A percentile compares a stretch with the other conserved stretches of the same genome.
These are phyloP conservation scores for Pichia cactophila DNA, from an alignment of 1,139 yeast genomes.

Conservation along the genomic window DNA sequence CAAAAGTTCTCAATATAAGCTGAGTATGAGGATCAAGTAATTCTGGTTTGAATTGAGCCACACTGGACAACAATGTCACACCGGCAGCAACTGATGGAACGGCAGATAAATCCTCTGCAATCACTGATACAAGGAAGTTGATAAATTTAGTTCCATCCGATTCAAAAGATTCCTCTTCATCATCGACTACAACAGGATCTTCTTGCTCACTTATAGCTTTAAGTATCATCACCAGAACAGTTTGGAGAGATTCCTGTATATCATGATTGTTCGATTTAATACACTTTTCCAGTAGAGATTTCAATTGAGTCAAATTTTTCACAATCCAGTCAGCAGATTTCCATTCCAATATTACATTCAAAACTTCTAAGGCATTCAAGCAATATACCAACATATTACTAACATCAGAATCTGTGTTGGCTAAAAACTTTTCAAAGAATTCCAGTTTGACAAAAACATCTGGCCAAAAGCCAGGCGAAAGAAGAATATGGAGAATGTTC, in stretches of 20 bases:
- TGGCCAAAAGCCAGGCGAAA: slow-evolving; percentile 73
- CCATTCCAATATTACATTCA: slow-evolving; percentile 78
- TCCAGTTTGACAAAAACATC: slow-evolving; percentile 78
- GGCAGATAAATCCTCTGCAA: slow-evolving; percentile 76
- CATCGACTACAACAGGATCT: background rate
- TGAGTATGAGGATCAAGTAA: slow-evolving; percentile 70
- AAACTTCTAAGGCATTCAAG: slow-evolving; percentile 83
- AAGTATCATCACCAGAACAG: slow-evolving; percentile 61
- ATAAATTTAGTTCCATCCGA: slow-evolving; percentile 50
- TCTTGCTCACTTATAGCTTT: slow-evolving; percentile 52
- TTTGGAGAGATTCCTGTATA: slow-evolving; percentile 72
- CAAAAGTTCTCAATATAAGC: slow-evolving; percentile 74
- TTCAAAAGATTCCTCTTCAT: slow-evolving; percentile 38
- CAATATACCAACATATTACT: slow-evolving; percentile 62
- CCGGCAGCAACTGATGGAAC: slow-evolving; percentile 88
- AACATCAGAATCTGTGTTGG: slow-evolving; percentile 68
- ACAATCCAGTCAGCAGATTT: slow-evolving; percentile 71
- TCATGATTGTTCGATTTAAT: slow-evolving; percentile 78
- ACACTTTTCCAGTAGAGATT: slow-evolving; percentile 71
- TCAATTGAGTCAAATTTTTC: slow-evolving; percentile 59
- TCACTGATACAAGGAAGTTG: slow-evolving; percentile 53
- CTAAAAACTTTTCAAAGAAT: slow-evolving; percentile 79
- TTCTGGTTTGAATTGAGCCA: slow-evolving; percentile 67
- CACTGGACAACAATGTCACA: slow-evolving; percentile 76
- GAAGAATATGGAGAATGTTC: slow-evolving; percentile 61